These are phyloP conservation scores for Naumovozyma baii DNA, from an alignment of 805 yeast genomes.

Conservation along the genomic window DNA sequence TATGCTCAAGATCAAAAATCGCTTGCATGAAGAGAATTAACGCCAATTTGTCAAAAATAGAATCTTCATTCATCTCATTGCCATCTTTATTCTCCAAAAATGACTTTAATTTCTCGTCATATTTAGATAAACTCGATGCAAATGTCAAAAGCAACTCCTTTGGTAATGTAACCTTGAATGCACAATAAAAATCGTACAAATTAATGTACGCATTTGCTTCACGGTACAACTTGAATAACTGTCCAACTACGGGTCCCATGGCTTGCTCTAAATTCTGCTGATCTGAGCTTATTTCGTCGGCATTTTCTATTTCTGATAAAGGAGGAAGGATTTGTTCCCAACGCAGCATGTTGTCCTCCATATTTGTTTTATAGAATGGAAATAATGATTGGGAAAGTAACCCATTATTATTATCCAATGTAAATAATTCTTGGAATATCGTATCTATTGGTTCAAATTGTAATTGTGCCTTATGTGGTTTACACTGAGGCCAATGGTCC, in stretches of 20 bases:
- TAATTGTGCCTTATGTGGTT: constrained; percentile 11
- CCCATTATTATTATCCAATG: constrained; percentile 26
- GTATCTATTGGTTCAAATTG: constrained; percentile 26
- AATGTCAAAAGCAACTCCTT: constrained; percentile 21
- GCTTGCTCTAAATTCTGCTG: constrained; percentile 26
- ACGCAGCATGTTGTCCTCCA: constrained; percentile 25
- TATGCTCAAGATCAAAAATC: constrained; percentile 54
- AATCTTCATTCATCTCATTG: constrained; percentile 11
- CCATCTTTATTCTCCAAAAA: constrained; percentile 20
- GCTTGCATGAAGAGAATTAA: constrained; percentile 70
- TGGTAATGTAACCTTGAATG: constrained; percentile 47
- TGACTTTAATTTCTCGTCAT: constrained; percentile 19
- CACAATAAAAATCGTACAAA: constrained; percentile 54
- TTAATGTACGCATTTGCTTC: constrained; percentile 69
- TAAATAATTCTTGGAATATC: constrained; percentile 28
- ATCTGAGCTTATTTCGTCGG: constrained; percentile 5
- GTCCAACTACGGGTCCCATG: constrained; percentile 45
- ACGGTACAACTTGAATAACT: constrained; percentile 58
- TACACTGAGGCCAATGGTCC: constrained; percentile 21
- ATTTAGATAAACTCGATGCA: constrained; percentile 19
- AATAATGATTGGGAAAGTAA: constrained; percentile 26
- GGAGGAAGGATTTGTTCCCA: constrained; percentile 24
- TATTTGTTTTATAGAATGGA: constrained; percentile 23
- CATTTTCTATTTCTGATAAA: not conserved
- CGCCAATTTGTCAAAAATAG: constrained; percentile 52